A percentile compares a stretch with the other conserved stretches of the same genome.
Conservation (phyloP, 2,329 filamentous ascomycete genomes). For the Bipolaris gigantea region DNA sequence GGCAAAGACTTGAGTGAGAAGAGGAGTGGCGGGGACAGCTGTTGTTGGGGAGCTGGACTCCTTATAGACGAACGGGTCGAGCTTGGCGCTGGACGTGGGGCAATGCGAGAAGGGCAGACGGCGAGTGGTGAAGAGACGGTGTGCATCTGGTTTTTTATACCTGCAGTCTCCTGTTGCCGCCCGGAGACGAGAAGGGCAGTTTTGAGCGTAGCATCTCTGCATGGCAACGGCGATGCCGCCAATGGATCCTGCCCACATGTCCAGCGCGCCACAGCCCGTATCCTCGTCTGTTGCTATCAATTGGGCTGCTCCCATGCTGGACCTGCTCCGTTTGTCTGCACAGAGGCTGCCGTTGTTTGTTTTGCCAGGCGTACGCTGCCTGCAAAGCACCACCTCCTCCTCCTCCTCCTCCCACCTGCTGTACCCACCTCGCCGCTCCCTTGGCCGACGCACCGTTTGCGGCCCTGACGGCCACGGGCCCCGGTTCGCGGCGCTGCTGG, state of each 20-base stretch:
- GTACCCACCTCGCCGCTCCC: slow-evolving; percentile 1
- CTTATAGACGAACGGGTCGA: slow-evolving; percentile 25
- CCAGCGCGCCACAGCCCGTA: background rate
- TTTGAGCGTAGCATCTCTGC: slow-evolving; percentile 19
- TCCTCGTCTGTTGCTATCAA: background rate
- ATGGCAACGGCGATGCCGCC: slow-evolving; percentile 18
- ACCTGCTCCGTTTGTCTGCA: background rate
- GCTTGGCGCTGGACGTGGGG: slow-evolving; percentile 26
- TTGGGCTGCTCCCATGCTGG: background rate
- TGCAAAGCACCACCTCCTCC: background rate
- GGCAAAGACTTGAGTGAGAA: slow-evolving; percentile 5
- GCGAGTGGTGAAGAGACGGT: slow-evolving; percentile 16
- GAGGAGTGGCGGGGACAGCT: slow-evolving; percentile 14
- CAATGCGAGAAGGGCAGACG: slow-evolving; percentile 22
- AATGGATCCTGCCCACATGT: slow-evolving; percentile 11
- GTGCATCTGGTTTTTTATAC: slow-evolving; percentile 20
- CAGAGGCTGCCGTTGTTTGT: background rate
- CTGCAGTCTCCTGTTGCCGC: slow-evolving; percentile 13
- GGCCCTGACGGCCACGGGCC: background rate
- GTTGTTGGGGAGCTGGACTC: slow-evolving; percentile 25
- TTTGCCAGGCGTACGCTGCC: background rate
- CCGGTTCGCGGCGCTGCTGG: background rate
- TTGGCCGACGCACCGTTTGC: background rate
- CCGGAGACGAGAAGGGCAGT: slow-evolving; percentile 14
- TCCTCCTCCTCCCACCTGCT: background rate